phyloP scores from a whole-genome alignment of 2,329 filamentous ascomycete species.

The Fusarium coffeatum region DNA sequence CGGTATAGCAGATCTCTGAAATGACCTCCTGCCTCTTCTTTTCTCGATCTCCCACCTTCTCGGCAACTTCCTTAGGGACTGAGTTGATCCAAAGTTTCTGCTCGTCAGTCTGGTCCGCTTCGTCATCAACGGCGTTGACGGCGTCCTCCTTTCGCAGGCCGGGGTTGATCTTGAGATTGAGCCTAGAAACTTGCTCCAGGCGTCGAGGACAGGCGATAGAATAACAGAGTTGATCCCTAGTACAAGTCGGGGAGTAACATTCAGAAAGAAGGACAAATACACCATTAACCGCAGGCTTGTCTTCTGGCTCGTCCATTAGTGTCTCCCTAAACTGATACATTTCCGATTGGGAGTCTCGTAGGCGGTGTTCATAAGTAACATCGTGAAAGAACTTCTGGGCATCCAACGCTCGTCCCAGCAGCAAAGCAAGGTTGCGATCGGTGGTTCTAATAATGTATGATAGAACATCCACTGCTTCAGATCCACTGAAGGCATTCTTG shows the following conservation, averaged over 20 bases:
- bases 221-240: slow-evolving; percentile 93
- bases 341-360: slow-evolving; percentile 93
- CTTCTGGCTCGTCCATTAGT: slow-evolving; percentile 83
- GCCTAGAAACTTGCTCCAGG: slow-evolving; percentile 91
- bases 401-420: slow-evolving; percentile 91
- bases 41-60: slow-evolving; percentile 88
- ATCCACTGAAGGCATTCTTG: slow-evolving; percentile 95
- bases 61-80: slow-evolving; percentile 92
- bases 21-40: slow-evolving; percentile 99
- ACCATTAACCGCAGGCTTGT: slow-evolving; percentile 82
- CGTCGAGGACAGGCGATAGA: slow-evolving; percentile 96
- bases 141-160: slow-evolving; percentile 77
- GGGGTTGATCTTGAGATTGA: slow-evolving; percentile 93
- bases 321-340: slow-evolving; percentile 98
- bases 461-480: slow-evolving; percentile 94
- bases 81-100: slow-evolving; percentile 99
- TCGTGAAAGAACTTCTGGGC: slow-evolving; percentile 99
- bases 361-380: slow-evolving; percentile 95
- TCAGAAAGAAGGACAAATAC: slow-evolving; percentile 97
- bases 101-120: slow-evolving; percentile 85
- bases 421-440: slow-evolving; percentile 90
- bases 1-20: slow-evolving; percentile 98
- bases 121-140: slow-evolving; percentile 77
- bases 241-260: slow-evolving; percentile 98
- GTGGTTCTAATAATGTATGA: slow-evolving; percentile 97